Conservation (phyloP, 768 basidiomycete species). For the Leccinum sublutescens region DNA sequence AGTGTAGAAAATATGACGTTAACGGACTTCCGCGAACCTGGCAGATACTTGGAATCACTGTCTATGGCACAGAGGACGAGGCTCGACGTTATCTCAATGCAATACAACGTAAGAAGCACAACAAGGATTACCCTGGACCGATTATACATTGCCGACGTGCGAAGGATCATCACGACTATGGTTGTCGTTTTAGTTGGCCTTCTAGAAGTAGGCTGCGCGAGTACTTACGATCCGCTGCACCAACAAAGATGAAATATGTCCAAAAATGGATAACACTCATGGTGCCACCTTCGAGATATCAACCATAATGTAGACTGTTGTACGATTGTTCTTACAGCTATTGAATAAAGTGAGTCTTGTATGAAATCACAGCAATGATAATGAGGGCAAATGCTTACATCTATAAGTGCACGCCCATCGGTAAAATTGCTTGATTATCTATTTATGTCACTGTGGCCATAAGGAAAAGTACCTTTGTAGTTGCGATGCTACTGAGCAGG, state of each 20-base stretch:
- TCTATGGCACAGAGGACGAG: not conserved
- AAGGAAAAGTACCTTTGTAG: not conserved
- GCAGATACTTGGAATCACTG: not conserved
- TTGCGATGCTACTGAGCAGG: not conserved
- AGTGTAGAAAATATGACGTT: not conserved
- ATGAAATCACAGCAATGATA: too few relatives aligned
- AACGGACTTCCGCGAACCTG: not conserved
- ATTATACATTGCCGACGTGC: not conserved
- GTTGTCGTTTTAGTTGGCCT: not conserved
- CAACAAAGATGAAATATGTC: not conserved
- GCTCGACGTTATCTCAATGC: not conserved
- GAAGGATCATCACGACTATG: not conserved
- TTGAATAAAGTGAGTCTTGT: not conserved
- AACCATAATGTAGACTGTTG: not conserved
- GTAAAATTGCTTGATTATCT: not conserved
- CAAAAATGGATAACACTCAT: not conserved
- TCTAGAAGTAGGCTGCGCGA: not conserved
- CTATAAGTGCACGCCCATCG: not conserved
- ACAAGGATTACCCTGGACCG: not conserved
- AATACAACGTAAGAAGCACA: not conserved
- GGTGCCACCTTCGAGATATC: not conserved
- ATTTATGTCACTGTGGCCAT: too few relatives aligned
- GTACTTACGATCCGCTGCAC: slow-evolving; percentile 3
- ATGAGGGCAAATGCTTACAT: not conserved
- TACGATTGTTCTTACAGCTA: not conserved